These are phyloP conservation scores for Candida qinlingensis DNA, from an alignment of 805 yeast species.

Conservation along the genomic window DNA sequence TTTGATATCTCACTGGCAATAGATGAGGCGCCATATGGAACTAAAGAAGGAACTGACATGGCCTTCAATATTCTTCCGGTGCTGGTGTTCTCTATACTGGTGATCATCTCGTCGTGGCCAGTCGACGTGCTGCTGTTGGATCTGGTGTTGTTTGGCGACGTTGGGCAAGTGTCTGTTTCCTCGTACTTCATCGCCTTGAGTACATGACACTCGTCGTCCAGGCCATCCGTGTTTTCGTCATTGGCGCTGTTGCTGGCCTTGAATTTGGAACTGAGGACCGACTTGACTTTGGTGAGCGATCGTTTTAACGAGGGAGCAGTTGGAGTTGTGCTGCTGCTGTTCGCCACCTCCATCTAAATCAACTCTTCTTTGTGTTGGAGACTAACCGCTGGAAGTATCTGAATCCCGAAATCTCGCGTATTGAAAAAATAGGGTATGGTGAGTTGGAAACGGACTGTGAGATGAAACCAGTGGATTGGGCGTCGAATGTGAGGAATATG, in stretches of 20 bases:
- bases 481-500: not conserved
- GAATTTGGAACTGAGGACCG: slow-evolving; percentile 19
- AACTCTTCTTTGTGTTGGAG: not conserved
- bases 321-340: not conserved
- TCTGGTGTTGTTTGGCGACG: slow-evolving; percentile 1
- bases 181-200: slow-evolving; percentile 22
- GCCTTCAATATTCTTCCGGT: not conserved
- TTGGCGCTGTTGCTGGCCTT: not conserved
- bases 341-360: not conserved
- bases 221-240: not conserved
- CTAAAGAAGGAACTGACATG: not conserved
- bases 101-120: not conserved
- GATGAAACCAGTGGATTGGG: not conserved
- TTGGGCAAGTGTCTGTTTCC: slow-evolving; percentile 7
- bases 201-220: slow-evolving; percentile 11
- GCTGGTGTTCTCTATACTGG: not conserved
- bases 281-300: slow-evolving; percentile 21
- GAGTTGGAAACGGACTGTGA: not conserved
- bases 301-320: slow-evolving; percentile 16
- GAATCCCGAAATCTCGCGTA: no score
- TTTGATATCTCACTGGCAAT: no score
- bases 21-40: not conserved
- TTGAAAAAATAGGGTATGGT: no score
- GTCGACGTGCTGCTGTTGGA: slow-evolving; percentile 4
- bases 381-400: not conserved